Evolutionary conservation across 2,329 filamentous ascomycete species (phyloP).

Genomic region (Apiospora sp.): DNA sequence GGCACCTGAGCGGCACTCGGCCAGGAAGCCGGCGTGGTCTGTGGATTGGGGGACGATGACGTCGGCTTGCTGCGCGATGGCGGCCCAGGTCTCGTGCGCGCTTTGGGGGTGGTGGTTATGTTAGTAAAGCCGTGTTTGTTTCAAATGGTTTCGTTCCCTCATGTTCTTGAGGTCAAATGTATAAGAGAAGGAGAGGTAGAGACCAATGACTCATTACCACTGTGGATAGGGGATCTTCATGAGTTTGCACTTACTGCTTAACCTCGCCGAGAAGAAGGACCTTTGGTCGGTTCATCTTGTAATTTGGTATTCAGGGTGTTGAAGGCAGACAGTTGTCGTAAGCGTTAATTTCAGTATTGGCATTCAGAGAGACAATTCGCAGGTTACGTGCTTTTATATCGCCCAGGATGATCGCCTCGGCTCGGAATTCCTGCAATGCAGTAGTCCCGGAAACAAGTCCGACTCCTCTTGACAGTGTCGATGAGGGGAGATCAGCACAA

Average conservation of each 20-base stretch:
- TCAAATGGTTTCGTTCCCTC: not conserved
- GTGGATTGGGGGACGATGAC: conserved; percentile 68
- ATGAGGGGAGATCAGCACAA: too few species aligned
- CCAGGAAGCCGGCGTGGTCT: conserved; percentile 71
- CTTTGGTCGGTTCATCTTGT: conserved; percentile 12
- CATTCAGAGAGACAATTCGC: not conserved
- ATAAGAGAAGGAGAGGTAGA: not conserved
- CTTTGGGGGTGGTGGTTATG: conserved; percentile 48
- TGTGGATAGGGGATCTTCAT: not conserved
- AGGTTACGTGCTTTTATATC: not conserved
- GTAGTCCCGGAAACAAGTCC: not conserved
- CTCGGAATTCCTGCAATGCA: not conserved
- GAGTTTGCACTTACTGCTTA: conserved; percentile 5
- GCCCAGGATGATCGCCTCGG: not conserved
- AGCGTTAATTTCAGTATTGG: not conserved
- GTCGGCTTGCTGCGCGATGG: conserved; percentile 69
- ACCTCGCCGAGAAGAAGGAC: conserved; percentile 20
- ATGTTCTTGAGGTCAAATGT: not conserved
- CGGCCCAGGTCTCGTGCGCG: conserved; percentile 70
- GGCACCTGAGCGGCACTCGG: conserved; percentile 70
- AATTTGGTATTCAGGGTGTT: not conserved
- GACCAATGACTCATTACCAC: not conserved
- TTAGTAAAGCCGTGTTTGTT: too few species aligned
- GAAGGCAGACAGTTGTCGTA: too few species aligned
- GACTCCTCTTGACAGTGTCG: not conserved